These are phyloP conservation scores for Toxoplasma gondii DNA, from an alignment of 169 alveolate genomes.

Conservation along the genomic window DNA sequence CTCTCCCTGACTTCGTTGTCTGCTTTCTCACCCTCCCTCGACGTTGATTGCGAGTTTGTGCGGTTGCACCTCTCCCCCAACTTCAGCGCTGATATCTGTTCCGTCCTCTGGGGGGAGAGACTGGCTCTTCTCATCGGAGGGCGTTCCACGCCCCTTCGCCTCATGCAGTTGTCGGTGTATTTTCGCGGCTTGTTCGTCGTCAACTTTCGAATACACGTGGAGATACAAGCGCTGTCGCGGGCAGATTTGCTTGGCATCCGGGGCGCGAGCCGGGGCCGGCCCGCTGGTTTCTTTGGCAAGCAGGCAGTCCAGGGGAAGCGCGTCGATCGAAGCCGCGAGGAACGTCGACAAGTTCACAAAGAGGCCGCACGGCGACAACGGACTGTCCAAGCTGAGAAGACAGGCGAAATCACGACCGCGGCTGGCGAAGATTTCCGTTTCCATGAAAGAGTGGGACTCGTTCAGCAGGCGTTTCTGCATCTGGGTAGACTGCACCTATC, in stretches of 20 bases:
- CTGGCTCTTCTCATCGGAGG: not conserved
- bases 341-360: conserved; percentile 77
- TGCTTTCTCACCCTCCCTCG: conserved; percentile 65
- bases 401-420: not conserved
- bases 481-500: too few relatives aligned
- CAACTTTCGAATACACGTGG: conserved; percentile 51
- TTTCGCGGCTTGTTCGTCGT: conserved; percentile 32
- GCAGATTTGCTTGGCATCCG: conserved; percentile 28
- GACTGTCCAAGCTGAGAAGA: conserved; percentile 73
- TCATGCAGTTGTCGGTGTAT: not conserved
- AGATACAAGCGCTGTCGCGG: conserved; percentile 52
- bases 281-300: not conserved
- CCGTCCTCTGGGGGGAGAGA: not conserved
- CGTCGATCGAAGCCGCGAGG: conserved; percentile 73
- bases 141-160: not conserved
- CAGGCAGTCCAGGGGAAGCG: conserved; percentile 65
- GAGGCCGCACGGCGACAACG: conserved; percentile 78
- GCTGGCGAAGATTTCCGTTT: not conserved
- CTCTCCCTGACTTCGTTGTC: too few relatives aligned
- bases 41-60: conserved; percentile 68
- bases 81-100: not conserved
- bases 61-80: not conserved
- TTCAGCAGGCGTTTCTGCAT: too few relatives aligned
- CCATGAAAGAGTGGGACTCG: too few relatives aligned
- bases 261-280: not conserved